Percentiles rank a stretch among this genome's conserved stretches.
phyloP scores from a whole-genome alignment of 2,329 filamentous ascomycete genomes.

The Rugonectria rugulosa region DNA sequence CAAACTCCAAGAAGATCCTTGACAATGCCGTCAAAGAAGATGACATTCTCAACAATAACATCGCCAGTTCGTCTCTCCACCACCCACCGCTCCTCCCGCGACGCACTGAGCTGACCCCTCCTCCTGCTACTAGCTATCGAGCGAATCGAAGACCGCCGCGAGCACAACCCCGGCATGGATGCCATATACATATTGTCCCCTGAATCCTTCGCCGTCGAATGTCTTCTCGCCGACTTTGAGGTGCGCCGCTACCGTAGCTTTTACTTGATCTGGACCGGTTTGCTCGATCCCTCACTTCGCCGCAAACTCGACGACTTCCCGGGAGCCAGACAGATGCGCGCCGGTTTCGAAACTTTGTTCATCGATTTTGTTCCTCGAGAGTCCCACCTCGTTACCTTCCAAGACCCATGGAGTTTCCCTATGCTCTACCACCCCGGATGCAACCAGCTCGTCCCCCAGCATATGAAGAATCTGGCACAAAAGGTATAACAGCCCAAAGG shows the following conservation, averaged over 20 bases:
- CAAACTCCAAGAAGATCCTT: conserved; percentile 81
- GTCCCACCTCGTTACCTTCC: conserved; percentile 88
- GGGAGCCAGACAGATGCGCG: conserved; percentile 75
- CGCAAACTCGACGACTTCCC: conserved; percentile 77
- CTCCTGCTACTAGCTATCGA: conserved; percentile 77
- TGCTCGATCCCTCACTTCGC: conserved; percentile 74
- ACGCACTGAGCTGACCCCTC: conserved; percentile 24
- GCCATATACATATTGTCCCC: conserved; percentile 92
- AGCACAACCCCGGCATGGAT: conserved; percentile 87
- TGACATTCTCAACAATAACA: conserved; percentile 95
- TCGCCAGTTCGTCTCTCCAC: conserved; percentile 75
- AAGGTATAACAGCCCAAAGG: conserved; percentile 65
- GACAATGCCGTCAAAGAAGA: conserved; percentile 94
- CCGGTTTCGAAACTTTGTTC: conserved; percentile 82
- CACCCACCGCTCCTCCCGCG: conserved; percentile 17
- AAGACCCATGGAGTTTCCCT: conserved; percentile 95
- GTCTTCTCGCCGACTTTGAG: conserved; percentile 91
- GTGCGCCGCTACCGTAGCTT: conserved; percentile 79
- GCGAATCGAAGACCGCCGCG: conserved; percentile 85
- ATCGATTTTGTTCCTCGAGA: conserved; percentile 92
- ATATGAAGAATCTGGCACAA: conserved; percentile 86
- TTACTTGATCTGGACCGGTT: conserved; percentile 85
- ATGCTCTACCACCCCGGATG: conserved; percentile 90
- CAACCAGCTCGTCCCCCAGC: conserved; percentile 80
- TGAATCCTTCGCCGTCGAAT: conserved; percentile 88